Percentiles rank a stretch among this genome's conserved stretches.
phyloP scores from a whole-genome alignment of 176 grass and related monocot species.

The Ampelocalamus luodianensis region DNA sequence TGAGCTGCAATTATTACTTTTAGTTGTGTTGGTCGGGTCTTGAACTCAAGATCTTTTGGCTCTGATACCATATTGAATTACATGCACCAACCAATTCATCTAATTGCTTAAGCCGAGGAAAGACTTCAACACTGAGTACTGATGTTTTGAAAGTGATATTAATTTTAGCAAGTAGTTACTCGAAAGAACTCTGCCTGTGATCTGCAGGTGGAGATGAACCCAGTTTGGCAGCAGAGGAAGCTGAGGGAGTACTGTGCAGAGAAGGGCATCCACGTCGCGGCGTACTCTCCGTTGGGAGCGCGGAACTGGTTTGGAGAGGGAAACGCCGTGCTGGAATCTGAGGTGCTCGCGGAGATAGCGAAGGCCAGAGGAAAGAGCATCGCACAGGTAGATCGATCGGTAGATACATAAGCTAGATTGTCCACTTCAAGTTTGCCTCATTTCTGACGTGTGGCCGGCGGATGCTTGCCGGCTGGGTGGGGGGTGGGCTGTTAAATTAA shows the following conservation, averaged over 20 bases:
- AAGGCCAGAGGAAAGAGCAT: constrained; percentile 53
- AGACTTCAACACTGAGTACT: constrained; percentile 19
- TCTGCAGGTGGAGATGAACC: constrained; percentile 64
- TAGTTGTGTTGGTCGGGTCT: background rate
- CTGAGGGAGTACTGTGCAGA: constrained; percentile 47
- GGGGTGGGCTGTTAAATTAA: too few species aligned
- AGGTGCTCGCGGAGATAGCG: constrained; percentile 61
- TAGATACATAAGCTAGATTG: background rate
- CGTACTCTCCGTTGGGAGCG: constrained; percentile 59
- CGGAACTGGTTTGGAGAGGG: constrained; percentile 38
- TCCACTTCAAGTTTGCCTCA: too few species aligned
- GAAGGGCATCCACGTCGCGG: constrained; percentile 60
- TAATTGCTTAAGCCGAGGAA: background rate
- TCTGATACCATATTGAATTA: too few species aligned
- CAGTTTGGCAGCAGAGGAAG: constrained; percentile 68
- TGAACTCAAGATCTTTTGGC: too few species aligned
- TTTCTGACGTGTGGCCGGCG: too few species aligned
- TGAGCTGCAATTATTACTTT: too few species aligned
- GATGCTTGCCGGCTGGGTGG: too few species aligned
- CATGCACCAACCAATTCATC: too few species aligned
- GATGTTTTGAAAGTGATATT: background rate
- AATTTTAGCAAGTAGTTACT: background rate
- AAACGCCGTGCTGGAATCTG: constrained; percentile 43
- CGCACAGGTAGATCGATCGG: constrained; percentile 47
- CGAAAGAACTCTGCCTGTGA: background rate